These are phyloP conservation scores for Fusarium goolgardi DNA, from an alignment of 2,329 filamentous ascomycete species.

Conservation along the genomic window DNA sequence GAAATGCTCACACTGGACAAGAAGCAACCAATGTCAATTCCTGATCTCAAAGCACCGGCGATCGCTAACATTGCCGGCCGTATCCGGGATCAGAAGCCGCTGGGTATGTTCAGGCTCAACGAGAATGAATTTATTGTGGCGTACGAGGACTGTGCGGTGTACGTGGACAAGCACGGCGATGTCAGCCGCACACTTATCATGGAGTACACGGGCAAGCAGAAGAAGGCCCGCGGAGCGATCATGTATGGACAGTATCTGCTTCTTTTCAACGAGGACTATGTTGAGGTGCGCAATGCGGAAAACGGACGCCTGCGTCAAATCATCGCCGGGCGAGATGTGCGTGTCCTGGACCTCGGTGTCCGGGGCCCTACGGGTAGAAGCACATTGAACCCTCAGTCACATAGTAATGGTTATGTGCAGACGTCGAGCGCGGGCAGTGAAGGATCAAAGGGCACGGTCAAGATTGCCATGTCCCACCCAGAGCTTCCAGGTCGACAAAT, in stretches of 20 bases:
- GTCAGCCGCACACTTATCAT: constrained; percentile 94
- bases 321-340: constrained; percentile 89
- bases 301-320: constrained; percentile 95
- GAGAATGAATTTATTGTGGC: constrained; percentile 92
- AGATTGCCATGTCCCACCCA: constrained; percentile 95
- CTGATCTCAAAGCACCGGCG: constrained; percentile 81
- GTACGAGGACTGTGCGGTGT: constrained; percentile 96
- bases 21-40: constrained; percentile 94
- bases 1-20: constrained; percentile 97
- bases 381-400: constrained; percentile 51
- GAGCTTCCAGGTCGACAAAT: constrained; percentile 86
- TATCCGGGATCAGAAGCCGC: constrained; percentile 82
- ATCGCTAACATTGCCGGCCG: constrained; percentile 87
- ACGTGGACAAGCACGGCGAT: constrained; percentile 98
- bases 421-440: constrained; percentile 53
- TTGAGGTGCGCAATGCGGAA: constrained; percentile 96
- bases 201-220: constrained; percentile 94
- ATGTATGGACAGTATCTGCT: constrained; percentile 93
- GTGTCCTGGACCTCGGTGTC: constrained; percentile 87
- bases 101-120: constrained; percentile 96
- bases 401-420: constrained; percentile 52
- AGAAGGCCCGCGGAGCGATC: constrained; percentile 82
- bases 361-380: constrained; percentile 68
- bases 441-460: constrained; percentile 79
- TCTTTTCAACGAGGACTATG: constrained; percentile 95